Conservation (phyloP, 108 stramenopile genomes). For the Hondaea fermentalgiana region DNA sequence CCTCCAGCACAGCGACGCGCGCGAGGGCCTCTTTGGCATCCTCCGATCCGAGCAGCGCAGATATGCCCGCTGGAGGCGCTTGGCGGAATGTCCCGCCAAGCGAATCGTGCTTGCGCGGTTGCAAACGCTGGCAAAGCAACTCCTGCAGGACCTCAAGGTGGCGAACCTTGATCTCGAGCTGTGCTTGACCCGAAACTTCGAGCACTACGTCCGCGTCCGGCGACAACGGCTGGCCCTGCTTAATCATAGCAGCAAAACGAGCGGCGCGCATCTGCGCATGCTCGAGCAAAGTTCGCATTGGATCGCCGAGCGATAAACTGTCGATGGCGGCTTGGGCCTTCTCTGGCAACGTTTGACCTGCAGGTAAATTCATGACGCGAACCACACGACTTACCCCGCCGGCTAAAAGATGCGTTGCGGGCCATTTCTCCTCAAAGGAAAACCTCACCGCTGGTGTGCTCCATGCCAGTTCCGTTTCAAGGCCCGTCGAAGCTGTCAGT, state of each 20-base stretch:
- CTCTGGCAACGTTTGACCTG: background rate
- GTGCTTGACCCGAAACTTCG: background rate
- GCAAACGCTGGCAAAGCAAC: background rate
- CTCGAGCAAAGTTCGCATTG: background rate
- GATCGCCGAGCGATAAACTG: background rate
- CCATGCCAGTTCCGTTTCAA: background rate
- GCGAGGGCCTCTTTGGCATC: too few species aligned
- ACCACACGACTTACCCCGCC: background rate
- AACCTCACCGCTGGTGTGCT: background rate
- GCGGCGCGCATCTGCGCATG: background rate
- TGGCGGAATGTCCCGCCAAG: background rate
- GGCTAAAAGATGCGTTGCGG: background rate
- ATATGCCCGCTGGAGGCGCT: background rate
- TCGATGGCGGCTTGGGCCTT: background rate
- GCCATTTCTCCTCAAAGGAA: background rate
- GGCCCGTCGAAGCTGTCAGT: background rate
- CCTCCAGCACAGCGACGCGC: too few species aligned
- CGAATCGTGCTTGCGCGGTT: background rate
- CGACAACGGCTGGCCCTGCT: background rate
- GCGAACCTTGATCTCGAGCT: background rate
- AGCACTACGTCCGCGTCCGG: background rate
- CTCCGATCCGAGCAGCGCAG: too few species aligned
- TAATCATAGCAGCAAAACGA: background rate
- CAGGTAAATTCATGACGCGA: background rate
- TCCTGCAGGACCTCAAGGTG: constrained; percentile 6